Conservation (phyloP, 495 filamentous ascomycete genomes). For the Aspergillus nidulans region DNA sequence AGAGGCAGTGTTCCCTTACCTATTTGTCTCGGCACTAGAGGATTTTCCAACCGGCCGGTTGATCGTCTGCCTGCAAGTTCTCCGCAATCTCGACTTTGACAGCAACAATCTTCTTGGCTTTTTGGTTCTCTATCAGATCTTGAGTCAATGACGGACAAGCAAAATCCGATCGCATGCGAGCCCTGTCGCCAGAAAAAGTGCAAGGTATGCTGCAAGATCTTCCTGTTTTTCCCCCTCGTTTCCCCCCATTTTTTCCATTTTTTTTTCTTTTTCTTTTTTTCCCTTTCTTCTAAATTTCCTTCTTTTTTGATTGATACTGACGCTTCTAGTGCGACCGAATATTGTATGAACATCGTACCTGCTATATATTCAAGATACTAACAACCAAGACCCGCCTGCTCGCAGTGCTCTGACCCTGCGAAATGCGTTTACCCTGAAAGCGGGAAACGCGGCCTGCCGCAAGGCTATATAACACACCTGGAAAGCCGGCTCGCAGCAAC, state of each 20-base stretch:
- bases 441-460: constrained; percentile 25
- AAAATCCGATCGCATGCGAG: constrained; percentile 25
- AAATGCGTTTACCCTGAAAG: constrained; percentile 22
- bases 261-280: neutral
- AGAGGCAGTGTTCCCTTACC: neutral
- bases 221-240: neutral
- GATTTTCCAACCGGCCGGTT: constrained; percentile 11
- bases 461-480: constrained; percentile 22
- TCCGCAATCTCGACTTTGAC: constrained; percentile 1
- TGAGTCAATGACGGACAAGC: constrained; percentile 7
- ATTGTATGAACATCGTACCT: constrained; percentile 9
- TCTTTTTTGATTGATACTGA: neutral
- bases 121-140: neutral
- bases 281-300: neutral
- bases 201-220: constrained; percentile 17
- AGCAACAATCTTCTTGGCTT: neutral
- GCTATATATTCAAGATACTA: neutral
- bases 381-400: constrained; percentile 18
- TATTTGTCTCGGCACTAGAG: neutral
- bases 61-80: neutral
- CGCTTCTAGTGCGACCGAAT: constrained; percentile 19
- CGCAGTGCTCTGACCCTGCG: constrained; percentile 18
- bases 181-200: constrained; percentile 27
- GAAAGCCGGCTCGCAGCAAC: constrained; percentile 22
- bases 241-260: neutral